Evolutionary conservation across 164 flowering plant species (phyloP).

Genomic region (Santalum album): DNA sequence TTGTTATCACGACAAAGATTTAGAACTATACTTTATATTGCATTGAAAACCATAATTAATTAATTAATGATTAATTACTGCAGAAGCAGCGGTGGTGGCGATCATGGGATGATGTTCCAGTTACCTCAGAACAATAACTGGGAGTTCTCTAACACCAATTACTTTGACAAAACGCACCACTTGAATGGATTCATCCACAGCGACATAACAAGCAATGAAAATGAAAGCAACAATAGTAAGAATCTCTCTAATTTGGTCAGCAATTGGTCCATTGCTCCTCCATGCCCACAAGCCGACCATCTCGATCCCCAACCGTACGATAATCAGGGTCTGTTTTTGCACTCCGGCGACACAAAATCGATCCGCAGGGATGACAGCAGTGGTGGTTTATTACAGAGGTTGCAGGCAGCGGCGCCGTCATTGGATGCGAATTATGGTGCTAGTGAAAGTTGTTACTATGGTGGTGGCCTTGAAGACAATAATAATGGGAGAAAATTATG

Average conservation of each 20-base stretch:
- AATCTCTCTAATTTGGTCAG: slow-evolving; percentile 34
- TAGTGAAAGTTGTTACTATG: slow-evolving; percentile 17
- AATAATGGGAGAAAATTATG: slow-evolving; percentile 23
- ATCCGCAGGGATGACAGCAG: neutral
- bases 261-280: slow-evolving; percentile 60
- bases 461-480: slow-evolving; percentile 13
- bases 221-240: too few relatives aligned
- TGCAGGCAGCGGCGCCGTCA: too few relatives aligned
- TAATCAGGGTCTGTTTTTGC: too few relatives aligned
- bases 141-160: slow-evolving; percentile 29
- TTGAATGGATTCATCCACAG: too few relatives aligned
- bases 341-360: too few relatives aligned
- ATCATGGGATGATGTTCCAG: slow-evolving; percentile 38
- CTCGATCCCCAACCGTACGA: slow-evolving; percentile 14
- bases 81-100: too few relatives aligned
- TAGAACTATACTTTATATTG: too few relatives aligned
- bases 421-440: slow-evolving; percentile 11
- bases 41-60: too few relatives aligned
- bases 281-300: slow-evolving; percentile 25
- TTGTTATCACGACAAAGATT: too few relatives aligned
- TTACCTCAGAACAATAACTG: slow-evolving; percentile 34
- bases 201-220: too few relatives aligned
- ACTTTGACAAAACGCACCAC: slow-evolving; percentile 21
- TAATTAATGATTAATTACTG: too few relatives aligned
- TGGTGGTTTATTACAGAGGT: slow-evolving; percentile 11